These are phyloP conservation scores for Umbilicus rupestris DNA, from an alignment of 164 flowering plant species.

Conservation along the genomic window DNA sequence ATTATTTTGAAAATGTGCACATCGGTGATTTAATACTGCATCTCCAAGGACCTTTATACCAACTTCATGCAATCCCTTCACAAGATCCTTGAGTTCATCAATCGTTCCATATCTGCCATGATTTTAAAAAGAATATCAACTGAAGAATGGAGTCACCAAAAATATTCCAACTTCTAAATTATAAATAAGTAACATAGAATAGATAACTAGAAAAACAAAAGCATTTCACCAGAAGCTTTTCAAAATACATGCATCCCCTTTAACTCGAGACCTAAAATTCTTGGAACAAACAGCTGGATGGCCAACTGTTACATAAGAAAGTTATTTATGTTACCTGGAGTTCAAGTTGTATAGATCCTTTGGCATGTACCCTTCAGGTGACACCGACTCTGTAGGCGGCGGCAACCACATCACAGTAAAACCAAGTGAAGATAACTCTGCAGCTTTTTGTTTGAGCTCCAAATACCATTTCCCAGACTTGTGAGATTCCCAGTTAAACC, in stretches of 20 bases:
- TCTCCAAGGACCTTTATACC: constrained; percentile 87
- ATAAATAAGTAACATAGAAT: neutral
- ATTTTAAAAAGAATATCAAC: neutral
- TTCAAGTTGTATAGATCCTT: constrained; percentile 79
- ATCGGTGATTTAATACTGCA: constrained; percentile 89
- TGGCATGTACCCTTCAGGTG: constrained; percentile 99
- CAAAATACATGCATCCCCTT: neutral
- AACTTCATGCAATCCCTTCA: constrained; percentile 60
- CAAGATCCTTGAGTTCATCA: constrained; percentile 63
- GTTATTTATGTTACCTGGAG: constrained; percentile 58
- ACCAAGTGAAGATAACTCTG: constrained; percentile 72
- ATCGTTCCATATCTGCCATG: constrained; percentile 68
- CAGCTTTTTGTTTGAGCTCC: constrained; percentile 63
- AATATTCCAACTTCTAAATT: neutral
- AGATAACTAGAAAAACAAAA: neutral
- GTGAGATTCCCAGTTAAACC: constrained; percentile 98
- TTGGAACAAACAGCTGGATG: neutral
- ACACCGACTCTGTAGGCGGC: constrained; percentile 94
- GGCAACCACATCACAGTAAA: constrained; percentile 86
- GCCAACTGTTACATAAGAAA: neutral
- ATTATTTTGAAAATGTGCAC: constrained; percentile 70
- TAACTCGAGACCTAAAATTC: neutral
- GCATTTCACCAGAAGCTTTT: neutral
- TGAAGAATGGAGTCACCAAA: neutral
- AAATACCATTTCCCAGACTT: constrained; percentile 89